These are phyloP conservation scores for Phalaenopsis equestris DNA, from an alignment of 106 monocot species.

Conservation along the genomic window DNA sequence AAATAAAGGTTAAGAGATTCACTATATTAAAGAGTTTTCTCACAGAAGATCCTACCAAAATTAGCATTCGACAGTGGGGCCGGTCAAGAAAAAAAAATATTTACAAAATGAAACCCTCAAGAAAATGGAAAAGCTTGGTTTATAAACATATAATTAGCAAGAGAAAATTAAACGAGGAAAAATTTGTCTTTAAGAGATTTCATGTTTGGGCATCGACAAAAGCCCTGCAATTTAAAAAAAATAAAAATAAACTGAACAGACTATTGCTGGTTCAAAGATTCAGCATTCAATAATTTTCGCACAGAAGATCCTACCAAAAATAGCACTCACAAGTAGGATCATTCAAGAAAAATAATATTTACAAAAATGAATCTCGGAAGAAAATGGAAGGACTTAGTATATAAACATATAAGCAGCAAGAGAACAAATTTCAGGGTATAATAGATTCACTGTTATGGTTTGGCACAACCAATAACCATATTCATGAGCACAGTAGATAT, in stretches of 20 bases:
- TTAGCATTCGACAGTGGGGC: not conserved
- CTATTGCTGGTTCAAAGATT: not conserved
- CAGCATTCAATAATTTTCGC: not conserved
- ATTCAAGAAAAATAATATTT: not conserved
- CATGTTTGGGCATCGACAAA: not conserved
- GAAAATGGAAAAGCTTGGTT: not conserved
- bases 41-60: not conserved
- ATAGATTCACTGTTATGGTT: too few relatives aligned
- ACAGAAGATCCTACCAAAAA: not conserved
- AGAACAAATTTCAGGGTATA: too few relatives aligned
- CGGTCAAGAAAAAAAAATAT: not conserved
- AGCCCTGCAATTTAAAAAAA: too few relatives aligned
- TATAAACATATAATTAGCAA: not conserved
- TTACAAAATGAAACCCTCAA: not conserved
- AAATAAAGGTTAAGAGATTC: not conserved
- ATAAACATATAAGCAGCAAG: not conserved
- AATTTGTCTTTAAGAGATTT: not conserved
- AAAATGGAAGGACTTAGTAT: not conserved
- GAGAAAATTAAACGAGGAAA: not conserved
- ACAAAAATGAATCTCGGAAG: not conserved
- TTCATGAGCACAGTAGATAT: too few relatives aligned
- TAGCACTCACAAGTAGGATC: not conserved
- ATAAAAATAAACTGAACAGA: too few relatives aligned
- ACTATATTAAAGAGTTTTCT: slow-evolving; percentile 1
- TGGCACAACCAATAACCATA: too few relatives aligned